Base-by-base conservation (phyloP, 805 yeast species). In the Dipodascopsis uninucleata region DNA sequence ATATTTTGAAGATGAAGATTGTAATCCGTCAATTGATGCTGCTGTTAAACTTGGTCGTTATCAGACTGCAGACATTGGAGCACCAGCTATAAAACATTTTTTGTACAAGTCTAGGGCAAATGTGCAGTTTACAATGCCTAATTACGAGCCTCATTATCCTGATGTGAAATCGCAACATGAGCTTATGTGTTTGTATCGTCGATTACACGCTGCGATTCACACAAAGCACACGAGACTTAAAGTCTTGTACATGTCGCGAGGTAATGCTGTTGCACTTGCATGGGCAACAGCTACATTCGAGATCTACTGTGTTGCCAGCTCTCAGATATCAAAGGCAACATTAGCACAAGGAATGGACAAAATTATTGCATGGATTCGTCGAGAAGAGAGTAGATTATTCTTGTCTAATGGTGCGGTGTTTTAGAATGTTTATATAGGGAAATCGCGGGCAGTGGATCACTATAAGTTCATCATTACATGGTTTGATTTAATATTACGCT, bases 311-410 rank as follows among this genome's bases (percentile, higher is more conserved):
- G 70, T 81, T 12, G 73, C 82, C 20, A 81, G 82, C n/a, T 76
- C 79, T 1, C 59, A 69, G 6, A 72, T 78, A 14, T 72, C 75
- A 34, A 77, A 80, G 33, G 76, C 76, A 31, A 70, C 74, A 0
- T 64, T 88, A 47, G 74, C 82, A 12, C 68, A 68, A 17, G 78
- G 85, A 49, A 81, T 88, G 31, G 71, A 78, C 40, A 70, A 71
- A 17, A 77, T 87, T 10, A 78, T 84, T 6, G 71, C 71, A 38
- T 89, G 96, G 96, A 81, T 94, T 56, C 72, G 76, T 49, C 77
- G 72, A 51, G 76, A 85, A 54, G 83, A 83, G 51, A 78, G 77
- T 41, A 67, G 93, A 21, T 47, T 56, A 20, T 56, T 56, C 44
- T 53, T 56, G 5, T 40, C 53, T 24, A 56, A 56, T 31, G 59